phyloP scores from a whole-genome alignment of 441 rosid species.

The Populus tomentosa region DNA sequence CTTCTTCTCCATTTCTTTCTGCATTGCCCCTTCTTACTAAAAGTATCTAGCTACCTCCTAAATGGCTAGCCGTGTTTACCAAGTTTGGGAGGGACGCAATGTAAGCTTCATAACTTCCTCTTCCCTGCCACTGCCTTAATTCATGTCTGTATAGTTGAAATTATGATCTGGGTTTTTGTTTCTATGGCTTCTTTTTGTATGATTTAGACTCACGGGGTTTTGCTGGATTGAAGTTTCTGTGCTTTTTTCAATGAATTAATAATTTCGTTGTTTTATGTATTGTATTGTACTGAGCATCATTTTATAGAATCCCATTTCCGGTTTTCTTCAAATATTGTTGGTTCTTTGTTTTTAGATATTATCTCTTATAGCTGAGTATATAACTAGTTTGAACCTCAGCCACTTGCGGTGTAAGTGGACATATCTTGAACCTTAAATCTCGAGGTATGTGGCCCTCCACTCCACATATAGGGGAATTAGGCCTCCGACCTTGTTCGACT shows the following conservation, averaged over 20 bases:
- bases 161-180: conserved; percentile 13
- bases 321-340: not conserved
- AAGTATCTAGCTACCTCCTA: conserved; percentile 10
- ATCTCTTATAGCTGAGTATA: not conserved
- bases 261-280: not conserved
- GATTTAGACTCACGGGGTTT: not conserved
- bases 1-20: not conserved
- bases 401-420: not conserved
- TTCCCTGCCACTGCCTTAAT: not conserved
- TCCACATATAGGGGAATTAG: not conserved
- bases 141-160: conserved; percentile 9
- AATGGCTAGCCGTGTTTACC: conserved; percentile 74
- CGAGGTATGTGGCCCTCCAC: not conserved
- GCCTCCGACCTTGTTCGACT: not conserved
- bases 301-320: not conserved
- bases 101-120: conserved; percentile 33
- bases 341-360: not conserved
- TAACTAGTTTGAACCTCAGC: not conserved
- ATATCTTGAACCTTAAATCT: not conserved
- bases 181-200: not conserved
- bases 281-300: not conserved
- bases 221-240: not conserved
- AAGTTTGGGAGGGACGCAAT: conserved; percentile 86
- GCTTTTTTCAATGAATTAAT: not conserved
- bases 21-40: conserved; percentile 9